These are phyloP conservation scores for Rhodofomes roseus DNA, from an alignment of 1,284 basidiomycete species.

Conservation along the genomic window DNA sequence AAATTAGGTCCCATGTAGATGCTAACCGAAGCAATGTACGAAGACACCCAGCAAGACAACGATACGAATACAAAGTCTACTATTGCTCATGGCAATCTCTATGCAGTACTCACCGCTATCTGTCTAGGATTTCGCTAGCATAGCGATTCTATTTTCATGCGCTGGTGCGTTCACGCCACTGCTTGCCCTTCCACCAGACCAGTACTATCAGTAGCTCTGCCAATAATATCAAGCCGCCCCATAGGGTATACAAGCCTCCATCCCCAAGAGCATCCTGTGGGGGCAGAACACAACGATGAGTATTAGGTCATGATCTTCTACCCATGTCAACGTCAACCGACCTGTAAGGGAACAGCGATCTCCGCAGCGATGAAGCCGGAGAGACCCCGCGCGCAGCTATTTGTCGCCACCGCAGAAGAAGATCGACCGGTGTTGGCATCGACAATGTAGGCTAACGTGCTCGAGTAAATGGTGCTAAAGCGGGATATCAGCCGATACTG, in stretches of 20 bases:
- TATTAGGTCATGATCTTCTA: background rate
- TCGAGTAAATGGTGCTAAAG: constrained; percentile 63
- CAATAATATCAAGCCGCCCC: constrained; percentile 59
- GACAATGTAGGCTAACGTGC: constrained; percentile 71
- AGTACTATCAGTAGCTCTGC: constrained; percentile 50
- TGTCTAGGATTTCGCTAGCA: background rate
- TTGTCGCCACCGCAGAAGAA: constrained; percentile 65
- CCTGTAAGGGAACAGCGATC: constrained; percentile 64
- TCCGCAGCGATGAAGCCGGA: constrained; percentile 71
- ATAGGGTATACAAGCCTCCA: constrained; percentile 75
- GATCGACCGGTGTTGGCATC: constrained; percentile 77
- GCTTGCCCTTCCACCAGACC: constrained; percentile 42
- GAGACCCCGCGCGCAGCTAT: constrained; percentile 68
- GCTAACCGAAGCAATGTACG: background rate
- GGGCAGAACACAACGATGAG: background rate
- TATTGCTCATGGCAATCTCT: background rate
- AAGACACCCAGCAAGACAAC: background rate
- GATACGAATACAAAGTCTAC: background rate
- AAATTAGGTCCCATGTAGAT: background rate
- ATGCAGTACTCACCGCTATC: background rate
- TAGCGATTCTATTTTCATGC: background rate
- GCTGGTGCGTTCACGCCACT: constrained; percentile 31
- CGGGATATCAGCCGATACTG: background rate
- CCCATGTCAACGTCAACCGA: constrained; percentile 23
- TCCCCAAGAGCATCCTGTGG: constrained; percentile 50